Base-by-base conservation (phyloP, 805 yeast genomes). In the Wickerhamomyces sydowiorum region DNA sequence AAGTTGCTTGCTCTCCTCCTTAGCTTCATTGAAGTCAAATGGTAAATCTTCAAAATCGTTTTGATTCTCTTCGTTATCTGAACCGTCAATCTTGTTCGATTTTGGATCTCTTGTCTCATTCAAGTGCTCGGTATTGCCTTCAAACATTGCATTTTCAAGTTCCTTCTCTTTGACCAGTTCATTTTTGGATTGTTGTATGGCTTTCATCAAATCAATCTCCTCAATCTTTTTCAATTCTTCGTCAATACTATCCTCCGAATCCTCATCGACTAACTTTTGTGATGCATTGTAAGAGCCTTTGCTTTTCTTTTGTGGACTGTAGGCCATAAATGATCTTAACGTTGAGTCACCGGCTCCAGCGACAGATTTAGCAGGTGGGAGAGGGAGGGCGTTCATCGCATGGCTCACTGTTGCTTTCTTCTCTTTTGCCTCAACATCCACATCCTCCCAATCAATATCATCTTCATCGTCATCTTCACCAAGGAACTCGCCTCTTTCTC, bases 361-460 rank as follows among this genome's bases (percentile, higher is more conserved):
- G 6, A 29, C 30, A 17, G 45, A 23, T 21, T 51, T 18, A 32
- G 48, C 53, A 3, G 52, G 62, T 4, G 73, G 67, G 34, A 69
- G 50, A n/a, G 69, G 61, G 19, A 69, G 55, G 2, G 72, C 62
- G 37, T 65, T 65, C 9, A 74, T 56, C 2, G 80, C 70, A 37
- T 61, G 68, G 48, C 67, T 68, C 38, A 60, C 62, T 10, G 47
- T 43, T 34, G 54, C 51, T 24, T 46, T 46, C 10, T 50, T 46
- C 30, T 42, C 44, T 34, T 52, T 51, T 1, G 53, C 44, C 24
- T 62, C 59, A 8, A 73, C 43, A 12, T 70, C 72, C 5, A 85
- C 84, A 48, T 86, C 95, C 52, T 85, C 90, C 81, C 86, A 81
- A 33, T 80, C 89, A 22, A 71, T 64, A 13, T 68, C 75, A 29